These are phyloP conservation scores for Astrothelium subdiscretum DNA, from an alignment of 495 filamentous ascomycete genomes.

Conservation along the genomic window DNA sequence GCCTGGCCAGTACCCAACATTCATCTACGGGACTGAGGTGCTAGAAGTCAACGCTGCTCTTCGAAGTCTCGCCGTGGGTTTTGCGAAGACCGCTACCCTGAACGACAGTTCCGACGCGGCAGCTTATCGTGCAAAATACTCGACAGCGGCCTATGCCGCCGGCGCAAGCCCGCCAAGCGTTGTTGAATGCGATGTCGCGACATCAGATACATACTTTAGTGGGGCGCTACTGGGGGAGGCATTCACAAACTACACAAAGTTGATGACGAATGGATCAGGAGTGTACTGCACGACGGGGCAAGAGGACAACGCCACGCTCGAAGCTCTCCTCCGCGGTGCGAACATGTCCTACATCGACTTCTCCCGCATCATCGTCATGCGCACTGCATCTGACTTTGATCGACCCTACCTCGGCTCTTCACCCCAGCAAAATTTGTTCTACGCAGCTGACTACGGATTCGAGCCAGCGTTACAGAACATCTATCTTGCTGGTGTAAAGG, in stretches of 20 bases:
- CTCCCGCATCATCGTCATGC: conserved; percentile 58
- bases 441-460: conserved; percentile 47
- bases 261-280: conserved; percentile 60
- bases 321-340: conserved; percentile 52
- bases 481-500: conserved; percentile 54
- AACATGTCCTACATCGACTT: conserved; percentile 49
- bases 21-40: conserved; percentile 66
- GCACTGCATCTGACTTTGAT: conserved; percentile 63
- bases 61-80: conserved; percentile 41
- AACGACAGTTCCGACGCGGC: conserved; percentile 41
- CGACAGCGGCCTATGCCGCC: conserved; percentile 33
- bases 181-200: conserved; percentile 55
- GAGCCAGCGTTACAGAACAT: conserved; percentile 48
- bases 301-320: conserved; percentile 64
- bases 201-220: conserved; percentile 61
- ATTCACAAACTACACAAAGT: conserved; percentile 51
- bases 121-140: conserved; percentile 50
- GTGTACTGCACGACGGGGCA: conserved; percentile 61
- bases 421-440: conserved; percentile 45
- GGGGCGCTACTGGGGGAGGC: conserved; percentile 48
- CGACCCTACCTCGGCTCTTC: conserved; percentile 47
- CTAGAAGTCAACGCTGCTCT: conserved; percentile 58
- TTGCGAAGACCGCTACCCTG: conserved; percentile 45
- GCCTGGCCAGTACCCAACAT: conserved; percentile 49
- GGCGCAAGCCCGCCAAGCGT: conserved; percentile 44